These are phyloP conservation scores for Cucumis hystrix DNA, from an alignment of 306 rosid species.

Conservation along the genomic window DNA sequence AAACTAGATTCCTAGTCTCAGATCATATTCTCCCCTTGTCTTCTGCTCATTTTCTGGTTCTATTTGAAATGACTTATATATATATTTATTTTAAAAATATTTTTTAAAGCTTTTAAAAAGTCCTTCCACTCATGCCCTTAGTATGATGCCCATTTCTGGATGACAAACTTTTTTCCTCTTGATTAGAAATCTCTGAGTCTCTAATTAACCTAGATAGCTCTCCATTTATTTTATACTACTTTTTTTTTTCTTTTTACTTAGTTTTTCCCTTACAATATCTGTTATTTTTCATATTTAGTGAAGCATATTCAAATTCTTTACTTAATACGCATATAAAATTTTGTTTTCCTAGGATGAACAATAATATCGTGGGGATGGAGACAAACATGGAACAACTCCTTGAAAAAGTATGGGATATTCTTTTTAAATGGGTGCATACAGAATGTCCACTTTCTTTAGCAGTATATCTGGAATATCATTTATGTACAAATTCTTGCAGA, in stretches of 20 bases:
- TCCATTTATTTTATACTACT: neutral
- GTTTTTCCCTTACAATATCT: neutral
- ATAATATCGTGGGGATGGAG: conserved; percentile 90
- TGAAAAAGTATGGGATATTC: conserved; percentile 43
- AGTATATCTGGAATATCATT: conserved; percentile 4
- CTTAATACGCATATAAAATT: neutral
- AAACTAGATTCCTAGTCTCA: neutral
- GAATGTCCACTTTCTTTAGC: neutral
- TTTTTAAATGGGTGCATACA: neutral
- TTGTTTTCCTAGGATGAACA: conserved; percentile 62
- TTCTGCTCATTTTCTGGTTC: neutral
- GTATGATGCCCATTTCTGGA: neutral
- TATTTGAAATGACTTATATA: no score
- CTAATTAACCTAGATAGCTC: neutral
- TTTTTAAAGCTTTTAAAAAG: no score
- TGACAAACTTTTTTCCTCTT: neutral
- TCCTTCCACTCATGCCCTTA: no score
- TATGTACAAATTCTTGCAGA: conserved; percentile 34
- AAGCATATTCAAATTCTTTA: neutral
- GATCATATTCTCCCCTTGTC: neutral
- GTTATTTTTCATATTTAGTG: neutral
- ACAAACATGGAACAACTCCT: conserved; percentile 84
- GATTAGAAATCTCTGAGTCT: neutral
- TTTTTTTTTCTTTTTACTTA: neutral
- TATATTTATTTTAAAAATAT: no score